Evolutionary conservation across 345 rosid genomes (phyloP).

Genomic region (Euphorbia pulcherrima): DNA sequence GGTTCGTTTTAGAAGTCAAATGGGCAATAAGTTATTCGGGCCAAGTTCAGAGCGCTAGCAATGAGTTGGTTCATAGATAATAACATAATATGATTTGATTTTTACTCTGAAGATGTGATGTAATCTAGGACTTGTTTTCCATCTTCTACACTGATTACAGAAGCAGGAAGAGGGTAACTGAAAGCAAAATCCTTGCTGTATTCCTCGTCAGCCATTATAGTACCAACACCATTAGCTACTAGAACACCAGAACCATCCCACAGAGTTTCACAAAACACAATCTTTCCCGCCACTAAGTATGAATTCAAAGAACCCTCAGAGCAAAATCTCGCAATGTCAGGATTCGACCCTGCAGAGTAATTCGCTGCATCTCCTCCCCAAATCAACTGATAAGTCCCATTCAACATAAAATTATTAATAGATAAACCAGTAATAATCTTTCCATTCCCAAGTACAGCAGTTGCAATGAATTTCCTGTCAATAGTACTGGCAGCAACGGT

Average conservation of each 20-base stretch:
- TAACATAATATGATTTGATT: too few relatives aligned
- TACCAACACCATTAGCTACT: constrained; percentile 23
- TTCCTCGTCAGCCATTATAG: constrained; percentile 23
- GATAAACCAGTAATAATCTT: constrained; percentile 15
- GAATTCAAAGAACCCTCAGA: constrained; percentile 20
- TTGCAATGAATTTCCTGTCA: constrained; percentile 31
- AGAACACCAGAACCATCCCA: constrained; percentile 23
- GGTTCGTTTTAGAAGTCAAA: too few relatives aligned
- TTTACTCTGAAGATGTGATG: constrained; percentile 26
- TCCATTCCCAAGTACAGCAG: constrained; percentile 38
- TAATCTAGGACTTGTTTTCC: constrained; percentile 18
- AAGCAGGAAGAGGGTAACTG: constrained; percentile 31
- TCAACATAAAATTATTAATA: constrained; percentile 16
- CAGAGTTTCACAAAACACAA: constrained; percentile 24
- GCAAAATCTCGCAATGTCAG: constrained; percentile 21
- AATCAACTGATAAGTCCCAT: constrained; percentile 25
- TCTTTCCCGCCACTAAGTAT: constrained; percentile 21
- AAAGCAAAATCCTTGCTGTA: constrained; percentile 24
- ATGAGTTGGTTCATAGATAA: too few relatives aligned
- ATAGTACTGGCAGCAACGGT: constrained; percentile 39
- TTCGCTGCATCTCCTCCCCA: constrained; percentile 42
- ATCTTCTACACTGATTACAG: constrained; percentile 24
- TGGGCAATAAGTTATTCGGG: too few relatives aligned
- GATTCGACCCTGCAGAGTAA: constrained; percentile 28
- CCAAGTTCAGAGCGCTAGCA: too few relatives aligned